Conservation (phyloP, 805 yeast species). For the Blastobotrys parvus region DNA sequence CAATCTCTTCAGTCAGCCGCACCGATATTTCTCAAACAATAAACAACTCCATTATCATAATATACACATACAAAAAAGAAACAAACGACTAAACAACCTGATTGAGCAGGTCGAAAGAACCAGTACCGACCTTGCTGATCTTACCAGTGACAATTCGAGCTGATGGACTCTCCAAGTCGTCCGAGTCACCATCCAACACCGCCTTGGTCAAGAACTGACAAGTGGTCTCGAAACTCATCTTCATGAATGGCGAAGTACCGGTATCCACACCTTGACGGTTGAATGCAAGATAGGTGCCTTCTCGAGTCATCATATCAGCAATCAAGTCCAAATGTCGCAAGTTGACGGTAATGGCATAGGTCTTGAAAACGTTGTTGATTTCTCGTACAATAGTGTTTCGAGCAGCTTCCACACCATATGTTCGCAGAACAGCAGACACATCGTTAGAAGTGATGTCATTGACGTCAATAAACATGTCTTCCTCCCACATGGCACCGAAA, state of each 20-base stretch:
- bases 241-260: slow-evolving; percentile 91
- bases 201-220: slow-evolving; percentile 96
- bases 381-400: slow-evolving; percentile 95
- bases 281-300: slow-evolving; percentile 93
- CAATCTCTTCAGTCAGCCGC: too few species aligned
- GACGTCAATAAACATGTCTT: slow-evolving; percentile 84
- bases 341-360: slow-evolving; percentile 90
- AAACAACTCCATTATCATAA: too few species aligned
- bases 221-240: slow-evolving; percentile 98
- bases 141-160: slow-evolving; percentile 91
- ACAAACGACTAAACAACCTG: too few species aligned
- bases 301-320: slow-evolving; percentile 99
- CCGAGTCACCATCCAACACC: slow-evolving; percentile 84
- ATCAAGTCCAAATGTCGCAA: slow-evolving; percentile 91
- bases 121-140: slow-evolving; percentile 88
- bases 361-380: slow-evolving; percentile 89
- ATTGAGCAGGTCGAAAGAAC: slow-evolving; percentile 70
- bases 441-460: slow-evolving; percentile 88
- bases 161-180: slow-evolving; percentile 82
- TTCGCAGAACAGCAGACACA: slow-evolving; percentile 76
- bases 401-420: slow-evolving; percentile 99
- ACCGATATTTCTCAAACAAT: too few species aligned
- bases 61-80: too few species aligned
- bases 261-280: slow-evolving; percentile 98
- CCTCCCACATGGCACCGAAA: slow-evolving; percentile 97